A percentile compares a stretch with the other conserved stretches of the same genome.
These are phyloP conservation scores for Bryoerythrophyllum caledonicum DNA, from an alignment of 225 moss, liverwort and hornwort genomes.

Conservation along the genomic window DNA sequence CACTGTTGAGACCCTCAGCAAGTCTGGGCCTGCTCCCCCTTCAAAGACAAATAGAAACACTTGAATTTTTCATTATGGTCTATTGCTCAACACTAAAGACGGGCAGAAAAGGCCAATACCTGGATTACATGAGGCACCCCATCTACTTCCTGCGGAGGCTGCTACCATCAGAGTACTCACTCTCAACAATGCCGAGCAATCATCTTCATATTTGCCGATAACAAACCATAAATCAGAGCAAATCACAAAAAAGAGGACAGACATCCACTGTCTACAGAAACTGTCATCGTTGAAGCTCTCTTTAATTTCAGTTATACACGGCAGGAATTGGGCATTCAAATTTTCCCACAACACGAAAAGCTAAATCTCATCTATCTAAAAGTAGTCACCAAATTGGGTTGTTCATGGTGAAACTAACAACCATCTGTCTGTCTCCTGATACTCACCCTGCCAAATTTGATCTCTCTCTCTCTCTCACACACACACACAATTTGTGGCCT, in stretches of 20 bases:
- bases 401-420: conserved; percentile 24
- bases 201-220: too few species aligned
- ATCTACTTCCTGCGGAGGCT: too few species aligned
- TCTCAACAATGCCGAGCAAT: too few species aligned
- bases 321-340: conserved; percentile 23
- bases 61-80: too few species aligned
- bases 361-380: conserved; percentile 20
- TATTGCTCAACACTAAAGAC: too few species aligned
- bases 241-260: not conserved
- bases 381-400: not conserved
- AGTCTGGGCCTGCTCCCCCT: too few species aligned
- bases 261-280: conserved; percentile 8
- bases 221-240: not conserved
- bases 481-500: not conserved
- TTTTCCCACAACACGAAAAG: conserved; percentile 25
- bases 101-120: too few species aligned
- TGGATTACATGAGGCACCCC: too few species aligned
- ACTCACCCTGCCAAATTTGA: conserved; percentile 31
- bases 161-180: too few species aligned
- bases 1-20: too few species aligned
- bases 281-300: conserved; percentile 14
- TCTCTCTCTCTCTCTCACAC: not conserved
- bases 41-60: too few species aligned
- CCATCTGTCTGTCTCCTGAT: conserved; percentile 23
- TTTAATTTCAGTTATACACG: conserved; percentile 27